These are phyloP conservation scores for Camellia japonica DNA, from an alignment of 148 eudicot genomes.

Conservation along the genomic window DNA sequence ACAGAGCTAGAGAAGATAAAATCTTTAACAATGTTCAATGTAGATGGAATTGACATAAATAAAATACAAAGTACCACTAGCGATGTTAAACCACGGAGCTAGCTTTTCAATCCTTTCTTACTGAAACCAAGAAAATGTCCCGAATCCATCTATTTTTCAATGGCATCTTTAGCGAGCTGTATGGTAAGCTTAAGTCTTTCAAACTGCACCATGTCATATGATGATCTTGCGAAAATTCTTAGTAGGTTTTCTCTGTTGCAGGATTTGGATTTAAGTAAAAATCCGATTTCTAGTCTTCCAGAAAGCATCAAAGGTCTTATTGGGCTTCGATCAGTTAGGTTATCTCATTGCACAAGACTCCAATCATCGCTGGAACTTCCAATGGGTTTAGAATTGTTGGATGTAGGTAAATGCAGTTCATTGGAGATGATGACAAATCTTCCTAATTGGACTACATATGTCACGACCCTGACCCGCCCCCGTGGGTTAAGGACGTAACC, in stretches of 20 bases:
- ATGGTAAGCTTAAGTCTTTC: not conserved
- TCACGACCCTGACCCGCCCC: too few species aligned
- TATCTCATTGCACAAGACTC: not conserved
- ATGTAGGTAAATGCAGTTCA: not conserved
- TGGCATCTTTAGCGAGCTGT: too few species aligned
- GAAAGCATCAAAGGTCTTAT: not conserved
- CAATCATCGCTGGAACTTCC: constrained; percentile 7
- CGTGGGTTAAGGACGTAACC: too few species aligned
- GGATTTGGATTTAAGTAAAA: not conserved
- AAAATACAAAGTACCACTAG: too few species aligned
- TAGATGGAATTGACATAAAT: too few species aligned
- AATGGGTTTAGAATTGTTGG: not conserved
- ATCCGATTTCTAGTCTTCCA: not conserved
- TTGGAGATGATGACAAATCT: not conserved
- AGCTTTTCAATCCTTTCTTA: too few species aligned
- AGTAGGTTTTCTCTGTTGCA: not conserved
- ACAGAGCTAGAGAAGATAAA: too few species aligned
- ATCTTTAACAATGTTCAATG: too few species aligned
- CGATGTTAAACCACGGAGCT: too few species aligned
- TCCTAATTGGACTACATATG: not conserved
- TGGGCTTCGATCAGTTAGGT: not conserved
- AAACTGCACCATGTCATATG: not conserved
- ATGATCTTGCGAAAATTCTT: not conserved
- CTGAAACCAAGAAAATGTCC: too few species aligned
- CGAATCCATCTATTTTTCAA: too few species aligned